phyloP scores from a whole-genome alignment of 306 rosid species.

The Dalbergia cultrata region DNA sequence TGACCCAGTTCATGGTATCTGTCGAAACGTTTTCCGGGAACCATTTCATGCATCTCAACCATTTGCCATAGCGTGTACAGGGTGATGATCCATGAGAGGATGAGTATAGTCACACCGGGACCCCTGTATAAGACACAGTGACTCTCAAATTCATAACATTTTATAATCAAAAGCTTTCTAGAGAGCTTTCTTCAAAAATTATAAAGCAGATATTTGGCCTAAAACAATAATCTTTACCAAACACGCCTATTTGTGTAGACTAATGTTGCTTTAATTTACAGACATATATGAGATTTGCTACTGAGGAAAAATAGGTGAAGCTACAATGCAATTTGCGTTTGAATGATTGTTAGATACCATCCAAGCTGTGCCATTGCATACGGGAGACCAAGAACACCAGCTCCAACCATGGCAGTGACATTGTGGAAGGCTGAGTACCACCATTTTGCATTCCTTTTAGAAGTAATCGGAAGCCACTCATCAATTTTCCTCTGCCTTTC shows the following conservation, averaged over 20 bases:
- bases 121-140: conserved; percentile 59
- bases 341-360: conserved; percentile 54
- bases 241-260: too few species aligned
- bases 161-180: too few species aligned
- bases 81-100: conserved; percentile 79
- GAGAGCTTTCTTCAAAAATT: too few species aligned
- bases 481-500: conserved; percentile 61
- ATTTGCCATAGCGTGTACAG: conserved; percentile 84
- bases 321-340: conserved; percentile 6
- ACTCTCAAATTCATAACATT: not conserved
- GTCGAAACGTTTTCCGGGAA: conserved; percentile 81
- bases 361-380: conserved; percentile 77
- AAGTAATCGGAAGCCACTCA: conserved; percentile 87
- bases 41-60: conserved; percentile 94
- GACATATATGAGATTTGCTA: too few species aligned
- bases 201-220: too few species aligned
- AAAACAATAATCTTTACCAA: too few species aligned
- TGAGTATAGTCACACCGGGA: conserved; percentile 67
- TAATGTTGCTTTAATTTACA: too few species aligned
- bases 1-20: conserved; percentile 90
- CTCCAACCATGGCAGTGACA: conserved; percentile 93
- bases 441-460: conserved; percentile 88
- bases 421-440: conserved; percentile 94
- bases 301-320: not conserved
- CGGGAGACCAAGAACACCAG: conserved; percentile 88